Base-by-base conservation (phyloP, 306 rosid species). In the Ormosia semicastrata region DNA sequence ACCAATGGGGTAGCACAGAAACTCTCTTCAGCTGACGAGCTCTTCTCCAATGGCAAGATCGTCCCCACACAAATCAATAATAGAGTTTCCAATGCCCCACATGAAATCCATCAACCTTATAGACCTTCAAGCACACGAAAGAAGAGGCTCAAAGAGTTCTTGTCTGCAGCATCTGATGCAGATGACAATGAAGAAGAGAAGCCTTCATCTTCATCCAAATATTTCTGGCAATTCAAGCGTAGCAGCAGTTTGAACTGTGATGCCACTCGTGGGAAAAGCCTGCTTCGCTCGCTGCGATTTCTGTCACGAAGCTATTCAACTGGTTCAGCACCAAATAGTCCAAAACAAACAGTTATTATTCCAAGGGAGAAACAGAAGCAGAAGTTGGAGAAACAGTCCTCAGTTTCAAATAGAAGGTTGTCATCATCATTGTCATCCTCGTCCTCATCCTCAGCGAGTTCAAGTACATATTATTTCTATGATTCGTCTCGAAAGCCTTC, bases 301-400 rank as follows among this genome's bases (percentile, higher is more conserved):
- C 83, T 95, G 1, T 95, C 98, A 3, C 84, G 99, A 36, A 95
- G 99, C 87, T 87, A 95, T 41, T 95, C 99, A 40, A 90, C 98
- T 2, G 99, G 99, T 76, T 95, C 99, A 4, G 90, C 83, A 1
- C 92, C 83, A 13, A 94, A 80, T n/a, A n/a, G n/a, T 68, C 78
- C 88, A 5, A 92, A 89, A 65, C 86, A 75, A 59, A 68, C 86
- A 66, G 76, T 63, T 44, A 8, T 64, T 53, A 56, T n/a, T n/a
- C n/a, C 85, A 4, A 90, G 84, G 50, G 90, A 85, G 58, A 69
- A 50, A 18, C 87, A 89, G 81, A 88, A 87, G 75, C 92, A 85
- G 74, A 77, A 62, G 73, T 83, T 95, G 80, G 93, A 83, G 90
- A 93, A 88, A 86, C 97, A 93, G 62, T 71, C 82, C 39, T 93